A percentile compares a stretch with the other conserved stretches of the same genome.
Conservation (phyloP, 768 basidiomycete genomes). For the Neoboletus brunneissimus region DNA sequence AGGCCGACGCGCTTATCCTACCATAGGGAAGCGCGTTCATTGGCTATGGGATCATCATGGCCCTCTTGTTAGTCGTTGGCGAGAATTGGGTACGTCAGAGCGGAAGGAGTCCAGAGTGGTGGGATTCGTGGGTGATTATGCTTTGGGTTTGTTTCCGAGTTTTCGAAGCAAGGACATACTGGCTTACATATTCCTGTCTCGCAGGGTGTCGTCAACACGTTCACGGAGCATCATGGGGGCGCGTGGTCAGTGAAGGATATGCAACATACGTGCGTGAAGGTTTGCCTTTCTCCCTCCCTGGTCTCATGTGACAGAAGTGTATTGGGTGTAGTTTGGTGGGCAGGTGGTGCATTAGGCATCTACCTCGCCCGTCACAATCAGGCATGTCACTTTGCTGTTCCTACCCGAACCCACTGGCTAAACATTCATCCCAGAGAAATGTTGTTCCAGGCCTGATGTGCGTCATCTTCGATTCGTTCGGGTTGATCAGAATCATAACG, state of each 20-base stretch:
- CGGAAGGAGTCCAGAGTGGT: slow-evolving; percentile 78
- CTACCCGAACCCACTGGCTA: neutral
- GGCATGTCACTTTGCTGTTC: slow-evolving; percentile 35
- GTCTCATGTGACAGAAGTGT: slow-evolving; percentile 41
- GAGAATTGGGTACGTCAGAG: slow-evolving; percentile 73
- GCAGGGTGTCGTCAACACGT: slow-evolving; percentile 70
- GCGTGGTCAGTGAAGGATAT: slow-evolving; percentile 89
- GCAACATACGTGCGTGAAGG: slow-evolving; percentile 77
- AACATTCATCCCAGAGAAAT: slow-evolving; percentile 48
- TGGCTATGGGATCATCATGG: slow-evolving; percentile 80
- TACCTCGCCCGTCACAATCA: slow-evolving; percentile 77
- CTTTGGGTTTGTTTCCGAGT: slow-evolving; percentile 43
- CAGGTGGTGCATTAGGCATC: slow-evolving; percentile 87
- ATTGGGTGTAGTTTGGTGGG: slow-evolving; percentile 66
- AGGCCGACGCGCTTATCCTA: slow-evolving; percentile 8
- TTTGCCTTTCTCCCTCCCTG: neutral
- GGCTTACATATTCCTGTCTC: neutral
- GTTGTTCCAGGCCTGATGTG: slow-evolving; percentile 83
- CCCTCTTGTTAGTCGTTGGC: slow-evolving; percentile 72
- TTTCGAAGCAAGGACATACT: neutral
- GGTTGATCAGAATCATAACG: neutral
- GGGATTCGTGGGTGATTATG: slow-evolving; percentile 70
- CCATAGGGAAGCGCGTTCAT: slow-evolving; percentile 79
- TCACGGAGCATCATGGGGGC: slow-evolving; percentile 84
- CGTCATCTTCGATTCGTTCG: slow-evolving; percentile 20